phyloP scores from a whole-genome alignment of 106 monocot genomes.

The Apostasia shenzhenica region DNA sequence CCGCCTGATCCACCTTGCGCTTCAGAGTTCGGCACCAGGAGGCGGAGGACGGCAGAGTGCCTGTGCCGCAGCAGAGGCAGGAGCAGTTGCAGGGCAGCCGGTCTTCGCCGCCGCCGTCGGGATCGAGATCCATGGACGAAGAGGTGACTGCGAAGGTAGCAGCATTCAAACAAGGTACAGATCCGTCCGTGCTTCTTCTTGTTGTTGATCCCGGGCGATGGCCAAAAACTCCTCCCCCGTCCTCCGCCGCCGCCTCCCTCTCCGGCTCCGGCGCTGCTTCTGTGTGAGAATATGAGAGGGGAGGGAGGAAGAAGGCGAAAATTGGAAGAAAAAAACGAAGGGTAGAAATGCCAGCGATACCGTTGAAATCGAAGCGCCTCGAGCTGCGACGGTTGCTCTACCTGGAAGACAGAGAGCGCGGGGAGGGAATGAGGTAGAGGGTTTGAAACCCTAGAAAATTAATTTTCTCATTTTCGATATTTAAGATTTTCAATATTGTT shows the following conservation, averaged over 20 bases:
- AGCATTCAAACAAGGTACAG: background rate
- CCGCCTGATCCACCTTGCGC: conserved; percentile 6
- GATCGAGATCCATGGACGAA: background rate
- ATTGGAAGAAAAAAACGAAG: background rate
- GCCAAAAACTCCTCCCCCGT: background rate
- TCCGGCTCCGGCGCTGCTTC: background rate
- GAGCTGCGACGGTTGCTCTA: too few species aligned
- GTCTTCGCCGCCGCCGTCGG: background rate
- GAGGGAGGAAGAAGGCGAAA: background rate
- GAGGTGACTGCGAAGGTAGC: background rate
- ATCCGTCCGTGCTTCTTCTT: background rate
- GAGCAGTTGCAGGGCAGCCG: conserved; percentile 3
- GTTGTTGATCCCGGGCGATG: too few species aligned
- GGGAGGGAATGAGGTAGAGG: too few species aligned
- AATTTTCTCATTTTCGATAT: too few species aligned
- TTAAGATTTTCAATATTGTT: too few species aligned
- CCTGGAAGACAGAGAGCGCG: too few species aligned
- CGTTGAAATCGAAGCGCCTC: background rate
- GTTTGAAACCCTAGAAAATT: too few species aligned
- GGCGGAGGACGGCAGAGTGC: background rate
- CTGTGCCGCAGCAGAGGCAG: background rate
- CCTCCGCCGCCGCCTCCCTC: conserved; percentile 1
- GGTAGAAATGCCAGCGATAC: background rate
- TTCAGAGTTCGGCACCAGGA: conserved; percentile 1
- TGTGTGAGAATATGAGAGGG: background rate